phyloP scores from a whole-genome alignment of 495 filamentous ascomycete genomes.

The Ascodesmis nigricans region DNA sequence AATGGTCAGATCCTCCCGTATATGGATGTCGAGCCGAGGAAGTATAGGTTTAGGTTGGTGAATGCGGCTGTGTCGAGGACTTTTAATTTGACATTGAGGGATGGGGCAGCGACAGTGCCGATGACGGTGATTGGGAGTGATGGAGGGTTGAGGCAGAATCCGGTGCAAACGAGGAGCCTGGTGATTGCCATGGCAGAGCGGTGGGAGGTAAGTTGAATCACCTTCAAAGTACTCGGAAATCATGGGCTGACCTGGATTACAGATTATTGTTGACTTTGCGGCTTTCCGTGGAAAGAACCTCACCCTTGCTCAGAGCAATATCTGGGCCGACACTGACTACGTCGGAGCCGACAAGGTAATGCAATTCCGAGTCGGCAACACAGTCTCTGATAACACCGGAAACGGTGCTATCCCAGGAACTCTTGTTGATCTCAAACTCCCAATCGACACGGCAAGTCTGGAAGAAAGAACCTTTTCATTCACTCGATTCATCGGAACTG shows the following conservation, averaged over 20 bases:
- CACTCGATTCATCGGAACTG: neutral
- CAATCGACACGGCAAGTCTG: constrained; percentile 18
- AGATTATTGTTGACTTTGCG: constrained; percentile 30
- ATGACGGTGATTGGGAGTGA: constrained; percentile 34
- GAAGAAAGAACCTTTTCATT: constrained; percentile 24
- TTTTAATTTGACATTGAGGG: constrained; percentile 2
- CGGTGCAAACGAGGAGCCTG: constrained; percentile 23
- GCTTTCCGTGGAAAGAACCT: constrained; percentile 29
- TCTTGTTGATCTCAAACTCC: constrained; percentile 20
- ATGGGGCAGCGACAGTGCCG: constrained; percentile 17
- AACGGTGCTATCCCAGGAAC: constrained; percentile 20
- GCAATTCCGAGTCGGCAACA: constrained; percentile 2
- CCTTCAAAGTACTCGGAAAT: too few relatives aligned
- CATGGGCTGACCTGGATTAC: neutral
- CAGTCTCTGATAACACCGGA: constrained; percentile 12
- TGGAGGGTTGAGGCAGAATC: constrained; percentile 26
- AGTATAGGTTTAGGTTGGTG: constrained; percentile 32
- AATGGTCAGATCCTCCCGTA: constrained; percentile 34
- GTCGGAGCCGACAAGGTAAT: constrained; percentile 3
- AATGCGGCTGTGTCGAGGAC: constrained; percentile 23
- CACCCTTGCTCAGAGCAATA: constrained; percentile 24
- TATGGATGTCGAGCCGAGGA: constrained; percentile 30
- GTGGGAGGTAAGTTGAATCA: constrained; percentile 35
- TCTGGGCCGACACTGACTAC: constrained; percentile 27
- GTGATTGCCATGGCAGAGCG: constrained; percentile 34